phyloP scores from a whole-genome alignment of 768 basidiomycete genomes.

The Tulasnella sp. region DNA sequence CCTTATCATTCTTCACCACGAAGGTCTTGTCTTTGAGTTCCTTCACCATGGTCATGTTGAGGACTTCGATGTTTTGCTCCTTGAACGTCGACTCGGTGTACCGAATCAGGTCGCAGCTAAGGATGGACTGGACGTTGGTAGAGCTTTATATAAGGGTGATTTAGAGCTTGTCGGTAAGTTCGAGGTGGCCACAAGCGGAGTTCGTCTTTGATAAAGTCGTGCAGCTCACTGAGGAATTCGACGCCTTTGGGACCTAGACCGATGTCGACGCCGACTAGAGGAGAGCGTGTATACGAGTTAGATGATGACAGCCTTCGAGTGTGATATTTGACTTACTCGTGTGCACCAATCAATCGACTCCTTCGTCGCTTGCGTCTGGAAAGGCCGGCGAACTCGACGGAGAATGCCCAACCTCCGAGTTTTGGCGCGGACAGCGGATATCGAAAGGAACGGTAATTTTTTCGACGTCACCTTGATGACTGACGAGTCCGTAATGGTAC shows the following conservation, averaged over 20 bases:
- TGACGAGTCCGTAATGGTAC: constrained; percentile 83
- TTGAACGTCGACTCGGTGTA: constrained; percentile 97
- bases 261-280: too few relatives aligned
- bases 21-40: constrained; percentile 81
- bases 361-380: too few relatives aligned
- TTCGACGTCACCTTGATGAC: constrained; percentile 67
- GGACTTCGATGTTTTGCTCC: constrained; percentile 91
- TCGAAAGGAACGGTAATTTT: constrained; percentile 83
- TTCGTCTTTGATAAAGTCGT: constrained; percentile 74
- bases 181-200: constrained; percentile 87
- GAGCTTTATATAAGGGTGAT: constrained; percentile 95
- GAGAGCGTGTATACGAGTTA: too few relatives aligned
- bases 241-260: constrained; percentile 95
- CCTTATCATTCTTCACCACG: constrained; percentile 86
- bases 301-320: too few relatives aligned
- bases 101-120: constrained; percentile 62
- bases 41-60: constrained; percentile 99
- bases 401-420: constrained; percentile 92
- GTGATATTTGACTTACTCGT: too few relatives aligned
- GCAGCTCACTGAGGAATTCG: constrained; percentile 72
- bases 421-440: constrained; percentile 92
- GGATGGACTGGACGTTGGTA: constrained; percentile 91
- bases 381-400: too few relatives aligned
- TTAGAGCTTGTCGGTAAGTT: constrained; percentile 79
- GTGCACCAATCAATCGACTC: too few relatives aligned